Conservation (phyloP, 192 early-diverging fungal species). For the Coemansia sp. region DNA sequence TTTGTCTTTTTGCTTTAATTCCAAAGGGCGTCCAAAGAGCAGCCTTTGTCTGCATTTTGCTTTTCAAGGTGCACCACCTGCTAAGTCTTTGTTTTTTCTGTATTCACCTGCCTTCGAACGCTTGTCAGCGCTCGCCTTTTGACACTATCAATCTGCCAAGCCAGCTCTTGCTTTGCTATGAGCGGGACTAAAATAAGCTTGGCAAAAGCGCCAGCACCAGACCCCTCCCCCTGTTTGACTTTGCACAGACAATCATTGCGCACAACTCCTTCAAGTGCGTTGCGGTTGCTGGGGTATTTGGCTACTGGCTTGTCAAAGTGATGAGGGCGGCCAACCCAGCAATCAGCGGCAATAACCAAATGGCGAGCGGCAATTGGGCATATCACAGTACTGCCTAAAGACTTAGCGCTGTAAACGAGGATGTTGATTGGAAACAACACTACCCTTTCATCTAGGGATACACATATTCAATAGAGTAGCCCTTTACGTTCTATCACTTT, state of each 20-base stretch:
- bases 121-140: neutral
- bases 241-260: conserved; percentile 86
- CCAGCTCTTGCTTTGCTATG: conserved; percentile 66
- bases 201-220: conserved; percentile 90
- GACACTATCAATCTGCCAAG: conserved; percentile 57
- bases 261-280: conserved; percentile 79
- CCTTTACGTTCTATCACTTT: neutral
- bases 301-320: conserved; percentile 99
- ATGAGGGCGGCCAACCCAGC: conserved; percentile 96
- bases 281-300: conserved; percentile 87
- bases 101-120: neutral
- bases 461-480: neutral
- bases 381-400: conserved; percentile 83
- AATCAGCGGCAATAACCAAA: conserved; percentile 83
- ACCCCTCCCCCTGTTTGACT: conserved; percentile 75
- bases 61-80: neutral
- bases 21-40: neutral
- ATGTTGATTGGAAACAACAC: neutral
- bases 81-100: neutral
- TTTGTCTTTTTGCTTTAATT: neutral
- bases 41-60: neutral
- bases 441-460: neutral
- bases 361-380: conserved; percentile 97
- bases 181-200: conserved; percentile 82
- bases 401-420: neutral